Base-by-base conservation (phyloP, 116 monocot genomes). In the Cymodocea nodosa region DNA sequence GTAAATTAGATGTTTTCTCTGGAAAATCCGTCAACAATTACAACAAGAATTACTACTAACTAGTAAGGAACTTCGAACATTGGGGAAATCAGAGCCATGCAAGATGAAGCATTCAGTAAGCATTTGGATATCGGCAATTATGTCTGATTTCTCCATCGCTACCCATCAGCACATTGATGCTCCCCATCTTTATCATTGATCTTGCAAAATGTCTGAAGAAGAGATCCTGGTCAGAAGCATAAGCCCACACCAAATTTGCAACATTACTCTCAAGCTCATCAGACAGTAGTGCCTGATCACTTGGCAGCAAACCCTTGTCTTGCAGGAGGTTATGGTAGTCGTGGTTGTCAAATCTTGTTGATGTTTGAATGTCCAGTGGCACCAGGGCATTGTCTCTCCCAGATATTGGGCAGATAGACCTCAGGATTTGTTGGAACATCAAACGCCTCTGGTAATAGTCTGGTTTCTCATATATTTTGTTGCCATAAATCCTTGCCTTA, bases 311-410 rank as follows among this genome's bases (percentile, higher is more conserved):
- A 0, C 78, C 82, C 30, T 74, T 59, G 2, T 71, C 82, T n/a
- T 72, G 52, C 15, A 85, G 44, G 13, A 85, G 39, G 65, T 79
- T 79, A 5, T 54, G 9, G 65, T 58, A 85, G 54, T 82, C 82
- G 16, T 61, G 63, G 69, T 82, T 85, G 65, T 85, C 85, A 59
- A 85, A 82, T 58, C 71, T 70, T 44, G 62, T 59, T n/a, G 85
- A 65, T 12, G 79, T 79, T 49, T 63, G 23, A 2, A 39, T 23
- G 74, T 85, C 82, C 9, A 82, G 74, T 1, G 79, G 79, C 10
- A 76, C 65, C 15, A 56, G 19, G 5, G n/a, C 44, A 35, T 76
- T 48, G 56, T 85, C 85, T 35, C 70, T 44, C 9, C 79, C 79
- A 7, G 73, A 67, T 23, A 23, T 34, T 1, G 79, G 85, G 71